Percentiles rank a stretch among this genome's conserved stretches.
Conservation (phyloP, 108 stramenopile genomes). For the Nitzschia sp. region DNA sequence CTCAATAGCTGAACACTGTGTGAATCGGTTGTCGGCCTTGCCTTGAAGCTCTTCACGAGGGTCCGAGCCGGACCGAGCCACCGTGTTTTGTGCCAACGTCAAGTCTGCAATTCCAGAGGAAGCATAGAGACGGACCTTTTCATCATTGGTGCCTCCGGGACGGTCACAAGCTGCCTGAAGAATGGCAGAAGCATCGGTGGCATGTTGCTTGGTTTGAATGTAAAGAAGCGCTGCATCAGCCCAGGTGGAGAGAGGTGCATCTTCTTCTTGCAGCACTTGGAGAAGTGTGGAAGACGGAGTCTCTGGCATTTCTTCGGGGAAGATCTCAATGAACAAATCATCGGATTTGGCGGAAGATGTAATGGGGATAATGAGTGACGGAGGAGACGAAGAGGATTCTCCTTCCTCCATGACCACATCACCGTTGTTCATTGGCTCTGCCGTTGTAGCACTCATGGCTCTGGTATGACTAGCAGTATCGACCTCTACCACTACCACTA, state of each 20-base stretch:
- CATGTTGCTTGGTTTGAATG: slow-evolving; percentile 50
- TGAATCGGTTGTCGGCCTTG: slow-evolving; percentile 74
- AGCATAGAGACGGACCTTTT: slow-evolving; percentile 61
- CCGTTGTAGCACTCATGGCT: too few relatives aligned
- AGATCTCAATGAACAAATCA: slow-evolving; percentile 72
- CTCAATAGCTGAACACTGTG: slow-evolving; percentile 64
- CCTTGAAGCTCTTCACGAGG: slow-evolving; percentile 54
- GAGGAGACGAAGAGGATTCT: background rate
- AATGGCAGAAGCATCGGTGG: slow-evolving; percentile 53
- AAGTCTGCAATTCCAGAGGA: slow-evolving; percentile 77
- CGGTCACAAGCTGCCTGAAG: slow-evolving; percentile 65
- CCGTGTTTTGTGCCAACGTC: slow-evolving; percentile 42
- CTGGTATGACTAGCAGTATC: too few relatives aligned
- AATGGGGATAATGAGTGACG: slow-evolving; percentile 71
- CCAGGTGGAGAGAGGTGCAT: slow-evolving; percentile 57
- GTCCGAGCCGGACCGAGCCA: slow-evolving; percentile 25
- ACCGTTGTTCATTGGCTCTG: background rate
- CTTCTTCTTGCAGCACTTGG: slow-evolving; percentile 66
- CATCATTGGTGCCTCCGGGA: slow-evolving; percentile 48
- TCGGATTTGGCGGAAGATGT: slow-evolving; percentile 40
- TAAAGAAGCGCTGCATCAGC: slow-evolving; percentile 69
- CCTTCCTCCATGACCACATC: slow-evolving; percentile 5
- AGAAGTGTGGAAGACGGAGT: slow-evolving; percentile 54
- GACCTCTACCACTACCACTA: too few relatives aligned
- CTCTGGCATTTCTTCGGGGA: slow-evolving; percentile 75